Percentiles rank a stretch among this genome's conserved stretches.
These are phyloP conservation scores for Paecilomyces formosus DNA, from an alignment of 2,329 filamentous ascomycete genomes.

Conservation along the genomic window DNA sequence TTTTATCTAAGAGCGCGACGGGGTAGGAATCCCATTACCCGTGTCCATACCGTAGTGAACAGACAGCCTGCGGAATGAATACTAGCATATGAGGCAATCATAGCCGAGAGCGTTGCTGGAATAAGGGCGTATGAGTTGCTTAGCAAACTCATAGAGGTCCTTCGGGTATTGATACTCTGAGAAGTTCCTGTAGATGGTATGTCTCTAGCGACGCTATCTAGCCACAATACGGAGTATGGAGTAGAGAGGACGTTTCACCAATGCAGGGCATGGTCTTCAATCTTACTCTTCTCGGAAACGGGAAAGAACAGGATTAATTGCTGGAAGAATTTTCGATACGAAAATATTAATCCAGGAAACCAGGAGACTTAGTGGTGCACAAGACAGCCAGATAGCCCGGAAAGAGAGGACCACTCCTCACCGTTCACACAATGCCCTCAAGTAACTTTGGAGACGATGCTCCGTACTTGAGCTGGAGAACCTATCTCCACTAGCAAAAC, in stretches of 20 bases:
- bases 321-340: not conserved
- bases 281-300: not conserved
- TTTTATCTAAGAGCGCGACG: not conserved
- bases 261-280: not conserved
- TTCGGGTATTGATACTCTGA: too few relatives aligned
- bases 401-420: not conserved
- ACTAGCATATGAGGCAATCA: too few relatives aligned
- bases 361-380: not conserved
- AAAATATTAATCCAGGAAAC: not conserved
- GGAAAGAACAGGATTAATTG: not conserved
- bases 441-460: not conserved
- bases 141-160: too few relatives aligned
- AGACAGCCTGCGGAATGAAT: not conserved
- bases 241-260: not conserved
- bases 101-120: too few relatives aligned
- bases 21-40: too few relatives aligned
- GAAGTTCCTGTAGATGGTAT: too few relatives aligned
- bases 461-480: not conserved
- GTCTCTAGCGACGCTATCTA: not conserved
- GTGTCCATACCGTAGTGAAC: not conserved
- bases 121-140: too few relatives aligned
- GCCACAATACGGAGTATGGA: not conserved
- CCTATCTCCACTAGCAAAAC: slow-evolving; percentile 4
- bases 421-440: not conserved
- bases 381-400: not conserved